Percentiles rank a stretch among this genome's conserved stretches.
These are phyloP conservation scores for Sporothrix dimorphospora DNA, from an alignment of 2,329 filamentous ascomycete species.

Conservation along the genomic window DNA sequence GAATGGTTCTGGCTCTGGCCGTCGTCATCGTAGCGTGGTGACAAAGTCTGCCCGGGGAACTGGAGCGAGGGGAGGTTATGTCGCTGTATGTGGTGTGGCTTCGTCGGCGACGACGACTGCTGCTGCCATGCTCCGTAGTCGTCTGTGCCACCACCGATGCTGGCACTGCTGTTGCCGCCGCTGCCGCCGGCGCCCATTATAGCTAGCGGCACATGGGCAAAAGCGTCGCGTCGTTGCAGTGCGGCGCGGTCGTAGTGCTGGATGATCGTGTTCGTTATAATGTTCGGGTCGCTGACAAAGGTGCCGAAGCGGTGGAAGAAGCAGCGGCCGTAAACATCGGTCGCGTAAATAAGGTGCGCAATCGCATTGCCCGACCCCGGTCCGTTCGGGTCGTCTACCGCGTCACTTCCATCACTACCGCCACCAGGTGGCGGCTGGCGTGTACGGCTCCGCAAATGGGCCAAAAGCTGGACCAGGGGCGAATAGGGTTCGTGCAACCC, in stretches of 20 bases:
- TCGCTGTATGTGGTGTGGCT: conserved; percentile 16
- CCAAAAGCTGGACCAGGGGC: conserved; percentile 38
- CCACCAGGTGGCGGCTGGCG: conserved; percentile 2
- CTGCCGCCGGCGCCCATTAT: conserved; percentile 19
- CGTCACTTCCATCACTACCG: neutral
- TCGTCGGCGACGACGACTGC: conserved; percentile 3
- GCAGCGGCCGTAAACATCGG: conserved; percentile 57
- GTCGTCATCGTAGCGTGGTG: conserved; percentile 32
- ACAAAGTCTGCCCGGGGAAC: conserved; percentile 19
- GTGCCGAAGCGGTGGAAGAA: conserved; percentile 52
- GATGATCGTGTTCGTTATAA: conserved; percentile 44
- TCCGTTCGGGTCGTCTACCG: neutral
- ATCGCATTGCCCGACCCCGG: neutral
- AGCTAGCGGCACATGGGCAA: conserved; percentile 44
- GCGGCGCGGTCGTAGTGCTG: conserved; percentile 40
- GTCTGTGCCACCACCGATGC: neutral
- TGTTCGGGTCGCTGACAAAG: conserved; percentile 38
- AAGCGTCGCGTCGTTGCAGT: conserved; percentile 53
- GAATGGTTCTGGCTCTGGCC: conserved; percentile 8
- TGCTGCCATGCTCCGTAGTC: conserved; percentile 12
- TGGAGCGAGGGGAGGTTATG: conserved; percentile 20
- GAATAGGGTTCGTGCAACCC: conserved; percentile 35
- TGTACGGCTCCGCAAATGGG: conserved; percentile 36
- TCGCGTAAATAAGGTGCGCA: conserved; percentile 41
- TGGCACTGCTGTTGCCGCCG: neutral